Conservation (phyloP, 768 basidiomycete species). For the Phylloporus arenicola region DNA sequence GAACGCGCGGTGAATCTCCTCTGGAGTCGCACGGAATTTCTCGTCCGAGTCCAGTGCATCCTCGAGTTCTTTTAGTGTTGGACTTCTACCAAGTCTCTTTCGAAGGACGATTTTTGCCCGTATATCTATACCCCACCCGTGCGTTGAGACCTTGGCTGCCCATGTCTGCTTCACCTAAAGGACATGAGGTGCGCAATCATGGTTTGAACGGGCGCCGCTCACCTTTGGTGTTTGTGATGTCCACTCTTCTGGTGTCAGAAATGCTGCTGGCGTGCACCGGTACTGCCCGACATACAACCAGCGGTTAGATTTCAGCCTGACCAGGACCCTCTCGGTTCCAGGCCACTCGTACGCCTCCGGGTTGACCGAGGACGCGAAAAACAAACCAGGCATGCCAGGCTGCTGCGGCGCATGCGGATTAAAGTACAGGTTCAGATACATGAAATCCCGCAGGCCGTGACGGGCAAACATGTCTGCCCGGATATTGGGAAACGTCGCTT, state of each 20-base stretch:
- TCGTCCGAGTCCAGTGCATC: slow-evolving; percentile 1
- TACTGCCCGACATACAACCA: slow-evolving; percentile 22
- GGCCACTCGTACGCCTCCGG: slow-evolving; percentile 1
- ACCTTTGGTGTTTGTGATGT: slow-evolving; percentile 14
- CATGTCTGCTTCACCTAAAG: slow-evolving; percentile 18
- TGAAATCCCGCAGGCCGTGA: slow-evolving; percentile 16
- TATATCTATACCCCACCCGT: slow-evolving; percentile 7
- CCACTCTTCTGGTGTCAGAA: slow-evolving; percentile 15
- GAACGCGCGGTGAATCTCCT: slow-evolving; percentile 14
- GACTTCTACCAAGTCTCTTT: slow-evolving; percentile 12
- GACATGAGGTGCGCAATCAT: background rate
- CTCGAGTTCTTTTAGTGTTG: slow-evolving; percentile 4
- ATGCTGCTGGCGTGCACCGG: slow-evolving; percentile 2
- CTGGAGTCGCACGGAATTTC: slow-evolving; percentile 10
- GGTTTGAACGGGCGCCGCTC: background rate
- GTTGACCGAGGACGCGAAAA: slow-evolving; percentile 7
- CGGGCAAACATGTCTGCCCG: slow-evolving; percentile 6
- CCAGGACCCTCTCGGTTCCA: slow-evolving; percentile 1
- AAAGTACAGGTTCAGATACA: slow-evolving; percentile 14
- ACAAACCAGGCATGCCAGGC: slow-evolving; percentile 15
- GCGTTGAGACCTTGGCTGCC: slow-evolving; percentile 12
- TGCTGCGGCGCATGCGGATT: slow-evolving; percentile 16
- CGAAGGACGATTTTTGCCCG: slow-evolving; percentile 15
- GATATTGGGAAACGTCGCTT: slow-evolving; percentile 11
- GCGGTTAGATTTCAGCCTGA: slow-evolving; percentile 7